A percentile compares a stretch with the other conserved stretches of the same genome.
phyloP scores from a whole-genome alignment of 2,329 filamentous ascomycete genomes.

The Moelleriella libera region DNA sequence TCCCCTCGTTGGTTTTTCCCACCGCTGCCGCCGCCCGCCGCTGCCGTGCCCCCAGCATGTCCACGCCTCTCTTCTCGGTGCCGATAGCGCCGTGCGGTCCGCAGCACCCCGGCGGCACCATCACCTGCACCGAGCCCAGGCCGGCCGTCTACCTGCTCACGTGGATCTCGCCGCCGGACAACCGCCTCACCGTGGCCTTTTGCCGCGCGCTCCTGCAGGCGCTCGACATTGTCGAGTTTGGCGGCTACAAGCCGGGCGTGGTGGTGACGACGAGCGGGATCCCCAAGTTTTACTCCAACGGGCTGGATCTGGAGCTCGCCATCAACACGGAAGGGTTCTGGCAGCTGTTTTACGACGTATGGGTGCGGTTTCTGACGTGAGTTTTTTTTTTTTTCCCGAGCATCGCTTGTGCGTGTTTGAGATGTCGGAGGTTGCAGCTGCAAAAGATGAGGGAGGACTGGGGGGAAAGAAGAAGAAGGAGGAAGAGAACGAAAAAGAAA shows the following conservation, averaged over 20 bases:
- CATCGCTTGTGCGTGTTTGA: too few relatives aligned
- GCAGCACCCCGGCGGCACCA: slow-evolving; percentile 38
- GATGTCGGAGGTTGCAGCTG: not conserved
- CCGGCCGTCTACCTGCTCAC: slow-evolving; percentile 57
- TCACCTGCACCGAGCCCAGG: slow-evolving; percentile 48
- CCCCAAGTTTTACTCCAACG: slow-evolving; percentile 71
- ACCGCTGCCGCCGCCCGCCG: too few relatives aligned
- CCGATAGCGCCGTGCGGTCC: slow-evolving; percentile 34
- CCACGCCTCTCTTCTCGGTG: slow-evolving; percentile 22
- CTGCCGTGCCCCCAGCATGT: slow-evolving; percentile 1
- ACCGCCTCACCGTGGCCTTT: slow-evolving; percentile 57
- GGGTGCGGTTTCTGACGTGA: slow-evolving; percentile 37
- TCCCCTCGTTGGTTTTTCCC: too few relatives aligned
- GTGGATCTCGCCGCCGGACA: slow-evolving; percentile 59
- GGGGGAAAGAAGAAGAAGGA: not conserved
- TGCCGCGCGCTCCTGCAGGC: slow-evolving; percentile 53
- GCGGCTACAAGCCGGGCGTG: slow-evolving; percentile 50
- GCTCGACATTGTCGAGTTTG: slow-evolving; percentile 61
- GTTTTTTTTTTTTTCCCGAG: slow-evolving; percentile 6
- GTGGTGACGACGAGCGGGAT: slow-evolving; percentile 65
- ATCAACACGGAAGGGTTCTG: slow-evolving; percentile 46
- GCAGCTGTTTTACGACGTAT: slow-evolving; percentile 48
- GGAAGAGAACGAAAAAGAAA: not conserved
- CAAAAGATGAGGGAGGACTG: not conserved
- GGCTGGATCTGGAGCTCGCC: slow-evolving; percentile 63